phyloP scores from a whole-genome alignment of 331 rosid genomes.

The Prunus yedoensis region DNA sequence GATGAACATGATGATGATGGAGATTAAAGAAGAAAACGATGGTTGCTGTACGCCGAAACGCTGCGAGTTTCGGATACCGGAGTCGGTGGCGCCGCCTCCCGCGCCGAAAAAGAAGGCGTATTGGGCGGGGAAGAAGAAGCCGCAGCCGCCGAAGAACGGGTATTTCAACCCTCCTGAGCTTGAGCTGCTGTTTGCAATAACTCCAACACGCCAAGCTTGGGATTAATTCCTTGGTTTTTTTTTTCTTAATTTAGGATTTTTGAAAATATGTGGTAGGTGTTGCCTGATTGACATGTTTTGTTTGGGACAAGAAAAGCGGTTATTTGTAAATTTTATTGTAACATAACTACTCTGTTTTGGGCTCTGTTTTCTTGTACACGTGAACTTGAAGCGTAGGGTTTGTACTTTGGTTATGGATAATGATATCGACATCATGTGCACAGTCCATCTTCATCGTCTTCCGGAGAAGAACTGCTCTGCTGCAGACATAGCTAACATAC shows the following conservation, averaged over 20 bases:
- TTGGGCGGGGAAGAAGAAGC: constrained; percentile 21
- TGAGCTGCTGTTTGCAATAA: constrained; percentile 35
- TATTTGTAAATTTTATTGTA: neutral
- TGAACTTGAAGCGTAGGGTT: no score
- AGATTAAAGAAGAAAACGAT: neutral
- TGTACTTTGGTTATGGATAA: no score
- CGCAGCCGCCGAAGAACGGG: constrained; percentile 44
- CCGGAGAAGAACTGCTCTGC: no score
- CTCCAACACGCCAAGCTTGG: neutral
- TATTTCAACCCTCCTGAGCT: constrained; percentile 64
- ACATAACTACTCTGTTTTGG: neutral
- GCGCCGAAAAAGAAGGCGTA: constrained; percentile 62
- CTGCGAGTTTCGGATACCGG: constrained; percentile 45
- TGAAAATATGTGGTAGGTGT: neutral
- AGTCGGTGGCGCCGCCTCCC: constrained; percentile 46
- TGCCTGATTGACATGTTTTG: neutral
- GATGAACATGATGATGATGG: neutral
- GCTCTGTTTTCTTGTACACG: neutral
- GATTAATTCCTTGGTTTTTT: neutral
- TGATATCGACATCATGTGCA: no score
- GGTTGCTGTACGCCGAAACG: constrained; percentile 50
- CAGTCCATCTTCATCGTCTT: no score
- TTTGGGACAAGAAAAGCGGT: neutral
- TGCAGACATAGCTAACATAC: no score
- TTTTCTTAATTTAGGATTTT: no score